Evolutionary conservation across 306 rosid species (phyloP).

Genomic region (Trifolium pratense): DNA sequence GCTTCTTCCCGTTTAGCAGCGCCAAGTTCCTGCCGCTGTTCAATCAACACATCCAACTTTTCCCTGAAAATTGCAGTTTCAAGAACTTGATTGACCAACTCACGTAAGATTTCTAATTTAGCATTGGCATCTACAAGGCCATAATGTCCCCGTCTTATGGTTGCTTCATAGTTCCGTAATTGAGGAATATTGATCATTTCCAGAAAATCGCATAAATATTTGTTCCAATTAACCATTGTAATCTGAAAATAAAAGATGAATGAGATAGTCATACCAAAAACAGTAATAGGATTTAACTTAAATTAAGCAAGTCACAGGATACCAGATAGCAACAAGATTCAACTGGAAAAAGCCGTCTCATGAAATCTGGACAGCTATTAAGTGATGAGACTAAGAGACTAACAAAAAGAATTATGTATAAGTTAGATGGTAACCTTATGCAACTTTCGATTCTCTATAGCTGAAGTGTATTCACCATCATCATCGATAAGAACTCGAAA

Average conservation of each 20-base stretch:
- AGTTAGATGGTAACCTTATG: slow-evolving; percentile 64
- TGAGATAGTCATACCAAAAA: slow-evolving; percentile 36
- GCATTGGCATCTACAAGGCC: slow-evolving; percentile 75
- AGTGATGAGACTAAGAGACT: slow-evolving; percentile 33
- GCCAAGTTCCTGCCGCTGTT: slow-evolving; percentile 81
- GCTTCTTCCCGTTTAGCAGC: slow-evolving; percentile 81
- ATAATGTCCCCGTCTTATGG: slow-evolving; percentile 87
- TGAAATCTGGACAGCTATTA: slow-evolving; percentile 1
- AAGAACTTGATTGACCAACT: slow-evolving; percentile 71
- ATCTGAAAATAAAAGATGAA: slow-evolving; percentile 65
- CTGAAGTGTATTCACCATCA: slow-evolving; percentile 53
- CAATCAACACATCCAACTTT: slow-evolving; percentile 71
- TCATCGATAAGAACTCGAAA: slow-evolving; percentile 79
- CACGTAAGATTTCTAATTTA: slow-evolving; percentile 64
- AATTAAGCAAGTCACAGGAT: slow-evolving; percentile 11
- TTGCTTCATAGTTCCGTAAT: slow-evolving; percentile 54
- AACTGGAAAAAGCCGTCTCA: slow-evolving; percentile 11
- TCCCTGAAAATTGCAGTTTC: slow-evolving; percentile 67
- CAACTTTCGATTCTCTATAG: slow-evolving; percentile 59
- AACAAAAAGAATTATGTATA: slow-evolving; percentile 20
- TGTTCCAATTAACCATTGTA: slow-evolving; percentile 75
- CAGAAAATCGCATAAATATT: slow-evolving; percentile 77
- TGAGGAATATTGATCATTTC: slow-evolving; percentile 75
- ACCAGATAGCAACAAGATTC: slow-evolving; percentile 20
- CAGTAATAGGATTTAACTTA: background rate